Evolutionary conservation across 805 yeast species (phyloP), one percentile per base, ranked within the genome.

Genomic region (Wickerhamomyces rabaulensis): DNA sequence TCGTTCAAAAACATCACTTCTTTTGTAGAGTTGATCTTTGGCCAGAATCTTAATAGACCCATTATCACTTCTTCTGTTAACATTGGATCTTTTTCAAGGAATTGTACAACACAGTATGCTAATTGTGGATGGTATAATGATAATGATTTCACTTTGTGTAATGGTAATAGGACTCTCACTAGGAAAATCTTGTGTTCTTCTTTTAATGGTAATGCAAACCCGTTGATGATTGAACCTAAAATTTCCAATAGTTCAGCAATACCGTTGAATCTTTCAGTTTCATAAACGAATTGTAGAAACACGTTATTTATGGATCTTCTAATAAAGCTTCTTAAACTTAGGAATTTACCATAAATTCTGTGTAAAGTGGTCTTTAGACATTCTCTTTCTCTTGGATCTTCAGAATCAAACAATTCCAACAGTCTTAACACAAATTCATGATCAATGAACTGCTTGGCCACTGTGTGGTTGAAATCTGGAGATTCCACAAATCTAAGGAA

Each of bases 1-100:
- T 94, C 99, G 66, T 92, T 89, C 61, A 94, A 71, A 60, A 91
- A 94, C 95, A 94, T 84, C 22, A 94, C 87, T 68, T 94, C 99
- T 62, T 94, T 94, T 13, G 97, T 94, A 22, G 95, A 83, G 61
- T 89, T 89, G 42, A 87, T 83, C 66, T 94, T 94, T 46, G 99
- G 99, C 99, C 99, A 94, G 70, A 83, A 94, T 60, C 95, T 77
- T 57, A 94, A 70, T 50, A 94, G 70, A 3, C 97, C 97, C 88
- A 88, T 82, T 23, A 94, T 80, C n/a, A 94, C 98, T 64, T 91
- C 98, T 65, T 91, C 97, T 2, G 98, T 92, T 56, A 94, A 73
- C 13, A 77, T 54, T 3, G 96, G 95, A 63, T 94, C 99, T 66
- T 94, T 94, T 60, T 94, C 99, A 58, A 94, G 71, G 65, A 94